A percentile compares a stretch with the other conserved stretches of the same genome.
phyloP scores from a whole-genome alignment of 108 stramenopile species.

The Skeletonema tropicum region DNA sequence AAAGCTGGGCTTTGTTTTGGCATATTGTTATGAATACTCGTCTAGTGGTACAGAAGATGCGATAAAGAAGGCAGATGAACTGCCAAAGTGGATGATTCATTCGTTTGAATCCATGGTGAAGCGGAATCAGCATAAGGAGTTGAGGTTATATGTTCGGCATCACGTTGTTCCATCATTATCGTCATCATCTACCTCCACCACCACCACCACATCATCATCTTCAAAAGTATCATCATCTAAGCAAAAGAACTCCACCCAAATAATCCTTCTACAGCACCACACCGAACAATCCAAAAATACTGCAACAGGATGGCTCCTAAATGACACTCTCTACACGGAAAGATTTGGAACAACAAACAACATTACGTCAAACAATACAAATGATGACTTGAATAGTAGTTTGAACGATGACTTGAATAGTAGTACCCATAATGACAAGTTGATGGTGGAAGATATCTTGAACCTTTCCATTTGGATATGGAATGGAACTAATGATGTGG shows the following conservation, averaged over 20 bases:
- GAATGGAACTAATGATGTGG: not conserved
- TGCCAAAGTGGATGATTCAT: conserved; percentile 14
- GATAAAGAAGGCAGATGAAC: not conserved
- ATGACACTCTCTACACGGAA: not conserved
- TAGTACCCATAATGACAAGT: not conserved
- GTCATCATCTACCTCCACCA: too few species aligned
- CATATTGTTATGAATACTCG: too few species aligned
- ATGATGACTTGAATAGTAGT: too few species aligned
- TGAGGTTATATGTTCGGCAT: not conserved
- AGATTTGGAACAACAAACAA: not conserved
- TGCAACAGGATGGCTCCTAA: conserved; percentile 21
- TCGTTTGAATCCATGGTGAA: conserved; percentile 6
- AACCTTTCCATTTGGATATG: not conserved
- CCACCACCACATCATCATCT: too few species aligned
- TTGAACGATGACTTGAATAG: too few species aligned
- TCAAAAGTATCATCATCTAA: not conserved
- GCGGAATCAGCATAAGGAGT: not conserved
- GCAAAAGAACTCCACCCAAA: not conserved
- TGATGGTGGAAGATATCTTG: not conserved
- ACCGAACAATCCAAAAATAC: conserved; percentile 9
- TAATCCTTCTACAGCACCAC: conserved; percentile 18
- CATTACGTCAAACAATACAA: too few species aligned
- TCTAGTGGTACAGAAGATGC: conserved; percentile 3
- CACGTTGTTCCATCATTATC: too few species aligned
- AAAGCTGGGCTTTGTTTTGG: conserved; percentile 5